phyloP scores from a whole-genome alignment of 2,329 filamentous ascomycete genomes.

The Beauveria sp. region DNA sequence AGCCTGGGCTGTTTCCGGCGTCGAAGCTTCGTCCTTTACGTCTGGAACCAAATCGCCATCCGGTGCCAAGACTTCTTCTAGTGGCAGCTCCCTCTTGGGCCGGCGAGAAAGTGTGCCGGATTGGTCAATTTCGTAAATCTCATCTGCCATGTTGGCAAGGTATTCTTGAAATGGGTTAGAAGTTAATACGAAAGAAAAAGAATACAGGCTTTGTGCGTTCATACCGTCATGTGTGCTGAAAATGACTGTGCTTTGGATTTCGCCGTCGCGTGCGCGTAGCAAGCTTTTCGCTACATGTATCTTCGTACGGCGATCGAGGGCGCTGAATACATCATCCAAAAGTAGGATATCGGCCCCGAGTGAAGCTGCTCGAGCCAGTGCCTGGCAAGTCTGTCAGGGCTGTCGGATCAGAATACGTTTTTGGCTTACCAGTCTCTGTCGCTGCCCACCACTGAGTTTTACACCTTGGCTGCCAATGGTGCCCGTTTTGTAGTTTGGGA shows the following conservation, averaged over 20 bases:
- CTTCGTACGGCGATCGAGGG: background rate
- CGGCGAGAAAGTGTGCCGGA: background rate
- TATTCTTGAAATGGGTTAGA: background rate
- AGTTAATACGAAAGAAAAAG: background rate
- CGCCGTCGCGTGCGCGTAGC: background rate
- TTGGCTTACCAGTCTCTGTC: background rate
- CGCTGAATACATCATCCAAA: background rate
- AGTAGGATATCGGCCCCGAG: background rate
- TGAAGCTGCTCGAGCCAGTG: background rate
- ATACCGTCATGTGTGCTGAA: background rate
- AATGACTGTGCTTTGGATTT: background rate
- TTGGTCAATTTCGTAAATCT: background rate
- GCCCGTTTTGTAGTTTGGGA: background rate
- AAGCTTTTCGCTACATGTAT: background rate
- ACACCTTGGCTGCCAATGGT: background rate
- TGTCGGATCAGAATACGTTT: too few relatives aligned
- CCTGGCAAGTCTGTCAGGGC: background rate
- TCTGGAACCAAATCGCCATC: background rate
- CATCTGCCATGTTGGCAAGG: background rate
- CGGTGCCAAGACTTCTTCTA: background rate
- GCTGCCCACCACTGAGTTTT: slow-evolving; percentile 5
- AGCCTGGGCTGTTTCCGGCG: background rate
- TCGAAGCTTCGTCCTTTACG: background rate
- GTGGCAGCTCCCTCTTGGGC: background rate
- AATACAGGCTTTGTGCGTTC: background rate